Conservation (phyloP, 805 yeast genomes). For the Metschnikowia drakensbergensis region DNA sequence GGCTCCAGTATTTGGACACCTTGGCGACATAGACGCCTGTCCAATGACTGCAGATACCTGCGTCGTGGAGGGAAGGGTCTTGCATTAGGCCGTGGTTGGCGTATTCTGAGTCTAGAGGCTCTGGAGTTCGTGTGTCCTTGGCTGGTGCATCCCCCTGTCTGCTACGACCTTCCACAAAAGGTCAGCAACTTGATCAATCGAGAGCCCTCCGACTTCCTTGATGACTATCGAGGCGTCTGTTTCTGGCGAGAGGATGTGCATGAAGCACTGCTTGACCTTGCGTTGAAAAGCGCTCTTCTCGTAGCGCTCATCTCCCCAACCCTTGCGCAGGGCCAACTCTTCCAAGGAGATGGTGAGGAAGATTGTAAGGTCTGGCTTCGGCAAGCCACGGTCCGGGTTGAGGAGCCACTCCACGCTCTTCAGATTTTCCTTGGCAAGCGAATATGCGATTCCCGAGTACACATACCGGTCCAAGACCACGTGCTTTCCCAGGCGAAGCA, state of each 20-base stretch:
- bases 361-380: conserved; percentile 79
- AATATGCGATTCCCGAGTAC: conserved; percentile 90
- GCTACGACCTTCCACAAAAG: conserved; percentile 38
- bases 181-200: conserved; percentile 51
- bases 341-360: conserved; percentile 61
- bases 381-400: conserved; percentile 77
- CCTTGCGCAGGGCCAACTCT: conserved; percentile 51
- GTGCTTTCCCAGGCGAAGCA: conserved; percentile 49
- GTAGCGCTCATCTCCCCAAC: conserved; percentile 94
- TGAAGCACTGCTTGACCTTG: conserved; percentile 62
- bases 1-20: conserved; percentile 60
- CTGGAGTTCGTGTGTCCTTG: not conserved
- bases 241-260: conserved; percentile 34
- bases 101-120: not conserved
- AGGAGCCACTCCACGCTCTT: conserved; percentile 69
- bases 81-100: no score
- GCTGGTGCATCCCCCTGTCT: not conserved
- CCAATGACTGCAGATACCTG: no score
- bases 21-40: not conserved
- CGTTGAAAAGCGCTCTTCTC: conserved; percentile 72
- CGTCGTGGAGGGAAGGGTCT: no score
- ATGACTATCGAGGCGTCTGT: conserved; percentile 34
- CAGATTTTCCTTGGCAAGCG: conserved; percentile 64
- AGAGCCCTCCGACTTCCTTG: conserved; percentile 56
- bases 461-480: conserved; percentile 83